These are phyloP conservation scores for Lichtheimia ornata DNA, from an alignment of 371 early-diverging fungal genomes.

Conservation along the genomic window DNA sequence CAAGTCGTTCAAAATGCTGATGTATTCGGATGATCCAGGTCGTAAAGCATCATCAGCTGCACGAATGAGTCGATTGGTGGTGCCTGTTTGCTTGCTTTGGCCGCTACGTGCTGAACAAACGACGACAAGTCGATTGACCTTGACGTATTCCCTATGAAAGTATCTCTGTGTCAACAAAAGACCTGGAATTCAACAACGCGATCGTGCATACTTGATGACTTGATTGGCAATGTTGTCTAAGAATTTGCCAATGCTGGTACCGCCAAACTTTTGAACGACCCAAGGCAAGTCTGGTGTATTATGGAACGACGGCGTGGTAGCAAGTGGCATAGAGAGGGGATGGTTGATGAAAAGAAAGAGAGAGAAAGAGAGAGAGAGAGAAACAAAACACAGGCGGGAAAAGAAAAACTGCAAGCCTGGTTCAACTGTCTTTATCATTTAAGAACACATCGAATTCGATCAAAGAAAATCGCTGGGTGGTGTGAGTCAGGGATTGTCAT, in stretches of 20 bases:
- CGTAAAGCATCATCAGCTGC: conserved; percentile 74
- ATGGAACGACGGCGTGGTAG: conserved; percentile 11
- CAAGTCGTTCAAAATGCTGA: conserved; percentile 79
- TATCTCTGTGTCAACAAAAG: not conserved
- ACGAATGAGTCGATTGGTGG: conserved; percentile 72
- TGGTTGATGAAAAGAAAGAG: not conserved
- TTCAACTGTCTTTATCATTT: not conserved
- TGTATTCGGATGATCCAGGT: conserved; percentile 60
- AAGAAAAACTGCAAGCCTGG: too few species aligned
- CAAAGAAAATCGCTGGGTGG: not conserved
- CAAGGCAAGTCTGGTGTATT: conserved; percentile 51
- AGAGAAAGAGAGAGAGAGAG: not conserved
- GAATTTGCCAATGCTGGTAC: conserved; percentile 88
- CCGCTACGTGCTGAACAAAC: conserved; percentile 86
- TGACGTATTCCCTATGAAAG: conserved; percentile 36
- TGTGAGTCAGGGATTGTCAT: conserved; percentile 6
- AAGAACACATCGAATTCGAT: conserved; percentile 2
- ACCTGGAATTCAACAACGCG: not conserved
- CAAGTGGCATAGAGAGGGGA: conserved; percentile 7
- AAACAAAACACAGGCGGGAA: too few species aligned
- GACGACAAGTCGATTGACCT: conserved; percentile 70
- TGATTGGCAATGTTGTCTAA: conserved; percentile 57
- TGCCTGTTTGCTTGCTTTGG: conserved; percentile 75
- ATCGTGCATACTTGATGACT: conserved; percentile 55
- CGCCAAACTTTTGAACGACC: conserved; percentile 88